A percentile compares a stretch with the other conserved stretches of the same genome.
phyloP scores from a whole-genome alignment of 768 basidiomycete species.

The Leucocoprinus leucothites region DNA sequence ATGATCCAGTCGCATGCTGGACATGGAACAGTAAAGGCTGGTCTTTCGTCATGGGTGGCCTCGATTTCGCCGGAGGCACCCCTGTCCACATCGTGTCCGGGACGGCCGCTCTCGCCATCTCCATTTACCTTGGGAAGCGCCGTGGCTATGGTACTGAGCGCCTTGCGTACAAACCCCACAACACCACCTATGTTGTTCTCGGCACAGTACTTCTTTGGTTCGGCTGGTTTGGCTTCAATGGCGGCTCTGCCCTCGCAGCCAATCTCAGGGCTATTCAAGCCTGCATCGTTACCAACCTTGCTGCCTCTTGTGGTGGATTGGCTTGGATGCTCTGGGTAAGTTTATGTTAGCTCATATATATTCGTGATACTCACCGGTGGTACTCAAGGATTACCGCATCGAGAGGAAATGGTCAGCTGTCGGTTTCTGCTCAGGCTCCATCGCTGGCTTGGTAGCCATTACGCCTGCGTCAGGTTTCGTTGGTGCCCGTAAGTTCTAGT shows the following conservation, averaged over 20 bases:
- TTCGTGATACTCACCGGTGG: neutral
- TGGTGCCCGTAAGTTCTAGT: slow-evolving; percentile 49
- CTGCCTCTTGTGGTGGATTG: slow-evolving; percentile 83
- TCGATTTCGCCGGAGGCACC: slow-evolving; percentile 94
- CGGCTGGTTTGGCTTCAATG: slow-evolving; percentile 96
- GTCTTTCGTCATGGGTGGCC: slow-evolving; percentile 77
- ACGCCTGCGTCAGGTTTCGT: slow-evolving; percentile 85
- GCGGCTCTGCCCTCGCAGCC: slow-evolving; percentile 86
- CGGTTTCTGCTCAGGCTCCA: slow-evolving; percentile 94
- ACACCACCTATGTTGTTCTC: slow-evolving; percentile 89
- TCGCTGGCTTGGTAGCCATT: slow-evolving; percentile 86
- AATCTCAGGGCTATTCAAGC: slow-evolving; percentile 87
- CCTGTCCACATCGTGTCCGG: slow-evolving; percentile 97
- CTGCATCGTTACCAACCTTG: slow-evolving; percentile 91
- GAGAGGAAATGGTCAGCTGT: slow-evolving; percentile 93
- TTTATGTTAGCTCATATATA: neutral
- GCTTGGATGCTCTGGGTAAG: slow-evolving; percentile 90
- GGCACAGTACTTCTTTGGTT: slow-evolving; percentile 95
- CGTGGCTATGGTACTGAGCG: slow-evolving; percentile 89
- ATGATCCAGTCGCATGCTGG: slow-evolving; percentile 96
- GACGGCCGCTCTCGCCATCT: slow-evolving; percentile 87
- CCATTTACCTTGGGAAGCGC: slow-evolving; percentile 87
- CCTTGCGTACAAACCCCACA: slow-evolving; percentile 91
- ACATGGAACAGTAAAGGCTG: slow-evolving; percentile 84
- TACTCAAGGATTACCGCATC: slow-evolving; percentile 76